Evolutionary conservation across 2,329 filamentous ascomycete genomes (phyloP), one percentile per base, ranked within the genome.

Genomic region (Atkinsonella texensis): DNA sequence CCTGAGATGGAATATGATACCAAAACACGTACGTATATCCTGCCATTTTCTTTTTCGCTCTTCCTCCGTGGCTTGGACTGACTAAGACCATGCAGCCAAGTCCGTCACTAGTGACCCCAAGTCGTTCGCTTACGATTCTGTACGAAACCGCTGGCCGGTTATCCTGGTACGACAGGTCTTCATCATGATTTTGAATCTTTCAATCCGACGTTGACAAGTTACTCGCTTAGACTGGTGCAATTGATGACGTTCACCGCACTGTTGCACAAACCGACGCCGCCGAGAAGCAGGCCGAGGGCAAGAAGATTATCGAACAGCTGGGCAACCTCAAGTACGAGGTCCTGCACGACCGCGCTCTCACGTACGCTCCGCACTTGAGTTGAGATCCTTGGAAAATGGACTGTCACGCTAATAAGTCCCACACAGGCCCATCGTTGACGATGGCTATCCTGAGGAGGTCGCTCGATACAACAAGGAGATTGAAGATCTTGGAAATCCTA

Each of bases 281-380:
- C 10, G 76, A 80, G 53, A 85, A 85, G 63, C 69, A 75, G 35
- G 78, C 79, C 23, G 93, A 97, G 67, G 93, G 93, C 61, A 96
- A 96, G 74, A 75, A 73, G 60, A 89, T 98, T 54, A 78, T 95
- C 42, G 81, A 86, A 63, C 79, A 85, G 58, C 75, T 98, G 12
- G 85, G 84, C 5, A 79, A 76, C 57, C 76, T 98, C 61, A 98
- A 98, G 71, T 96, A 97, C 70, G 91, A 97, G 70, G 72, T 97
- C 44, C 87, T 95, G 65, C 93, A 98, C 65, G 83, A 96, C 67
- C 81, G 89, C 43, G 73, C 80, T 56, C 69, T 97, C 59, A 84
- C 78, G 87, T 91, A 74, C 56, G 79, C 52, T 32, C 20, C 33
- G 17, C 2, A 10, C n/a, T 28, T n/a, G 11, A 10, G 5, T 8